Percentiles rank a stretch among this genome's conserved stretches.
phyloP scores from a whole-genome alignment of 352 stramenopile genomes.

The Globisporangium nodosum region DNA sequence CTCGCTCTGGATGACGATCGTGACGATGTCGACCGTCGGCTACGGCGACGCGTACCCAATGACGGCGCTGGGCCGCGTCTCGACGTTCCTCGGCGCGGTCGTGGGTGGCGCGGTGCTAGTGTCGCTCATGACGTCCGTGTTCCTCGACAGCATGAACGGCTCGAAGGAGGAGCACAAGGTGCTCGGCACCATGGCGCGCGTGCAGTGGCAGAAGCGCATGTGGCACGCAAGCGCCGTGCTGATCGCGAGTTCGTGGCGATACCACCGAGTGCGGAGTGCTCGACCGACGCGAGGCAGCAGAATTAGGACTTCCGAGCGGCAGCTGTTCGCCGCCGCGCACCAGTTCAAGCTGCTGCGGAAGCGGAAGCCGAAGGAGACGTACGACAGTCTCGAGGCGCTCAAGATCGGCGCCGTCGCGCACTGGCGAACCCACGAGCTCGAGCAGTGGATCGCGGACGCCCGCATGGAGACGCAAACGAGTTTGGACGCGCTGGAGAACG shows the following conservation, averaged over 20 bases:
- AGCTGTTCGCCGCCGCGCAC: slow-evolving; percentile 15
- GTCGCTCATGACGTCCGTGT: slow-evolving; percentile 60
- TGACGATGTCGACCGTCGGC: slow-evolving; percentile 54
- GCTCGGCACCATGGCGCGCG: slow-evolving; percentile 32
- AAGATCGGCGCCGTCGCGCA: slow-evolving; percentile 10
- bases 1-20: slow-evolving; percentile 57
- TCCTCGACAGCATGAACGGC: slow-evolving; percentile 52
- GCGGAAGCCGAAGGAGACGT: slow-evolving; percentile 20
- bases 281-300: neutral
- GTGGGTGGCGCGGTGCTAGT: slow-evolving; percentile 44
- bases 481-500: slow-evolving; percentile 2
- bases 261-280: neutral
- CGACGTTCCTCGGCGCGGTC: slow-evolving; percentile 43
- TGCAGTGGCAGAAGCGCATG: slow-evolving; percentile 33
- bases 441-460: neutral
- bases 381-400: slow-evolving; percentile 8
- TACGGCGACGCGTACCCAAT: slow-evolving; percentile 58
- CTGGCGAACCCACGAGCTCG: slow-evolving; percentile 6
- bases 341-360: slow-evolving; percentile 29
- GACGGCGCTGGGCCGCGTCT: slow-evolving; percentile 35
- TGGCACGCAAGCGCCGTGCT: slow-evolving; percentile 22
- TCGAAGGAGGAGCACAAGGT: slow-evolving; percentile 51
- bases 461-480: neutral
- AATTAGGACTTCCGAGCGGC: neutral
- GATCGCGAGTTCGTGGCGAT: slow-evolving; percentile 33